Evolutionary conservation across 352 stramenopile genomes (phyloP).

Genomic region (Pythium brachiatum): DNA sequence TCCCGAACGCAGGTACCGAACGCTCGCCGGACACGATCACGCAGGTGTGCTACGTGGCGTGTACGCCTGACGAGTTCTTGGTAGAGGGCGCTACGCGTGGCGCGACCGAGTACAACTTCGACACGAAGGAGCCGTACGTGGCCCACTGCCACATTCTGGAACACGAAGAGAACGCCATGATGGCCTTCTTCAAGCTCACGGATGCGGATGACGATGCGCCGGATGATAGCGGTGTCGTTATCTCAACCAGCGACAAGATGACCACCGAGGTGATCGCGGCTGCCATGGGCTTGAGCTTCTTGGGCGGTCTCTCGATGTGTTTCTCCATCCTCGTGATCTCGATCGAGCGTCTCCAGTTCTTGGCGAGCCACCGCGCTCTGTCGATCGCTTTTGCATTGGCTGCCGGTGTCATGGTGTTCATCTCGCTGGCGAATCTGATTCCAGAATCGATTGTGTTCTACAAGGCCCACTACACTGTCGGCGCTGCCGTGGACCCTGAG

Average conservation of each 20-base stretch:
- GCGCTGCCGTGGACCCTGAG: constrained; percentile 51
- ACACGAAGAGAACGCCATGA: constrained; percentile 77
- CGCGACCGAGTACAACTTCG: constrained; percentile 60
- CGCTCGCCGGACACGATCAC: constrained; percentile 41
- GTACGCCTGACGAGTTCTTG: constrained; percentile 66
- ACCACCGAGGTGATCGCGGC: constrained; percentile 48
- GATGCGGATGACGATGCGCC: constrained; percentile 39
- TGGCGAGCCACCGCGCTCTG: constrained; percentile 52
- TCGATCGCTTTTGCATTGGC: constrained; percentile 72
- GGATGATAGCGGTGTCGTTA: constrained; percentile 43
- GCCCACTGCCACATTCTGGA: constrained; percentile 78
- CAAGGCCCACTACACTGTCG: constrained; percentile 49
- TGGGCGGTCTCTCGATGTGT: constrained; percentile 65
- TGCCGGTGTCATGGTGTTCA: constrained; percentile 76
- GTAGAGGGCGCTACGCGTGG: constrained; percentile 46
- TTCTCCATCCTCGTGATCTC: constrained; percentile 71
- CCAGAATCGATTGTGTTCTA: constrained; percentile 57
- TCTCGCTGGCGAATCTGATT: constrained; percentile 67
- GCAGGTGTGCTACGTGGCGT: constrained; percentile 75
- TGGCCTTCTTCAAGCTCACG: constrained; percentile 63
- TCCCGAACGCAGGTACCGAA: constrained; percentile 47
- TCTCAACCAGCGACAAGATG: constrained; percentile 34
- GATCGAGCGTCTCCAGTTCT: constrained; percentile 57
- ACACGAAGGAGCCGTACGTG: constrained; percentile 70
- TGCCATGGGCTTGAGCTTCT: constrained; percentile 73